These are phyloP conservation scores for Beauveria pseudobassiana DNA, from an alignment of 2,329 filamentous ascomycete species.

Conservation along the genomic window DNA sequence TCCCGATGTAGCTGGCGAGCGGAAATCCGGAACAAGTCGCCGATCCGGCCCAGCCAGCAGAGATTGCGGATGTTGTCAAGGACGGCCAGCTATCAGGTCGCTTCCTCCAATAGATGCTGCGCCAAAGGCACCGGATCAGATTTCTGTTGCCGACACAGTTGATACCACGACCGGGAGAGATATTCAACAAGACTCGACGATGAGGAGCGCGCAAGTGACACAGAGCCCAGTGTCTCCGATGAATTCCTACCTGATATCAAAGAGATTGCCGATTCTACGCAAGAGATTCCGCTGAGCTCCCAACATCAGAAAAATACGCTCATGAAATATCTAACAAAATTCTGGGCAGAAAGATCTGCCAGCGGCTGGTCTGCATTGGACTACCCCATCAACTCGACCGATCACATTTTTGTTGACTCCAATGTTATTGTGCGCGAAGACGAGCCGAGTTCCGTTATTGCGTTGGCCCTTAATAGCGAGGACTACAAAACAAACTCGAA, in stretches of 20 bases:
- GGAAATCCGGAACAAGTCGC: conserved; percentile 17
- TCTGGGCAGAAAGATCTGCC: conserved; percentile 95
- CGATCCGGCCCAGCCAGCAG: conserved; percentile 14
- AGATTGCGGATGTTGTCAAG: neutral
- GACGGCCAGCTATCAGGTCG: conserved; percentile 17
- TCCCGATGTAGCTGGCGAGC: conserved; percentile 43
- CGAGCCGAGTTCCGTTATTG: conserved; percentile 92
- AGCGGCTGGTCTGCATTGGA: conserved; percentile 90
- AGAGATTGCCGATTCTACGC: conserved; percentile 54
- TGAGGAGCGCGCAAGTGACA: conserved; percentile 62
- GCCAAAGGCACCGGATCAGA: conserved; percentile 18
- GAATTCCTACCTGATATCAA: conserved; percentile 58
- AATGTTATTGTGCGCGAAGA: conserved; percentile 97
- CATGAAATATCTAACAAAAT: conserved; percentile 92
- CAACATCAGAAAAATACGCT: conserved; percentile 89
- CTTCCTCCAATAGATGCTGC: conserved; percentile 18
- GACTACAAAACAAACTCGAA: conserved; percentile 79
- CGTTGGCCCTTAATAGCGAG: conserved; percentile 79
- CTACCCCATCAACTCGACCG: conserved; percentile 78
- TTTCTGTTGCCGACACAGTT: conserved; percentile 22
- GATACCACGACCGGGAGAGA: conserved; percentile 21
- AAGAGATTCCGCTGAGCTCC: conserved; percentile 62
- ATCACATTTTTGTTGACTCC: conserved; percentile 95
- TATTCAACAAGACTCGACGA: conserved; percentile 56
- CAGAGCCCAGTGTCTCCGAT: conserved; percentile 61